Evolutionary conservation across 345 rosid genomes (phyloP), one percentile per base, ranked within the genome.

Genomic region (Gossypium rotundifolium): DNA sequence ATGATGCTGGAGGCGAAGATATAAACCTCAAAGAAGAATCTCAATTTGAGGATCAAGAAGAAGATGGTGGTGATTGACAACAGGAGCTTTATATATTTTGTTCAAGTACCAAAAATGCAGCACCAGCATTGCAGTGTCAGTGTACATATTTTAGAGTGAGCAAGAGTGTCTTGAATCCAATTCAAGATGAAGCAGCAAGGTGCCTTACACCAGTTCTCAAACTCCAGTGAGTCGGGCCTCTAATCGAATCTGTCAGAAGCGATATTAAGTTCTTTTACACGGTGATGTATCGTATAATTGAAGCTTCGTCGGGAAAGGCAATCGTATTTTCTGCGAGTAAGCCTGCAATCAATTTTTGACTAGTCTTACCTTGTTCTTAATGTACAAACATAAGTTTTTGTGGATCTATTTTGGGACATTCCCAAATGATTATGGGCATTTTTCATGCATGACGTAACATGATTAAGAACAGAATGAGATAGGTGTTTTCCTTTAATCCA

Each of bases 11-110:
- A 71, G 88, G 87, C 62, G 85, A 85, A 60, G 98, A 88, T 84
- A 75, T 81, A 55, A 93, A 76, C 82, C 81, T 75, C 77, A 91
- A 90, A 78, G 99, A 95, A 81, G 93, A 90, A 79, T 77, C 89
- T 57, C 91, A 82, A 42, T 74, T 91, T 70, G 99, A 95, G 76
- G 99, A 95, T 82, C 94, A 89, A 79, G 99, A 95, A 73, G 99
- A 95, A 78, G 99, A 91, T 48, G 89, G 89, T 3, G 83, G 86
- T 14, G 98, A 93, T 44, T 75, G 78, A 76, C 66, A 64, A 72
- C 74, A 10, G 51, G 75, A 62, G 64, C 67, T 38, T 33, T 17
- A 27, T 20, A 2, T 38, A 16, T 33, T 63, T 52, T 48, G 42
- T n/a, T 29, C 33, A 60, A 33, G 49, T 46, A 29, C 62, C 62